Conservation (phyloP, 192 early-diverging fungal genomes). For the Entrophospora sp. region DNA sequence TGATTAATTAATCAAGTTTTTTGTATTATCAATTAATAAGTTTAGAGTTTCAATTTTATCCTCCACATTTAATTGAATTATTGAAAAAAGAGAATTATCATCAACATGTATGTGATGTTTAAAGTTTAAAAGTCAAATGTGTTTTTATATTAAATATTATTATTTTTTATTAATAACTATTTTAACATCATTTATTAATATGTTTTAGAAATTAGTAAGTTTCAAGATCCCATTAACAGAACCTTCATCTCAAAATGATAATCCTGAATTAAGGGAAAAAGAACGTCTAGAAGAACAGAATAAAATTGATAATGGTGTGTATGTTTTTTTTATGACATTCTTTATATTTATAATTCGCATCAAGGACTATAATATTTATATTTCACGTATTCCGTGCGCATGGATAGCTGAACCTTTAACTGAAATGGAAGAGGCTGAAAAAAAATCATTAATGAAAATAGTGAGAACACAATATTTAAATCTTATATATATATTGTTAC, state of each 20-base stretch:
- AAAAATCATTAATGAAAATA: conserved; percentile 39
- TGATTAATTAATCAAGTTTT: background rate
- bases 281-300: conserved; percentile 68
- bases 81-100: conserved; percentile 74
- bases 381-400: background rate
- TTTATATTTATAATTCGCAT: too few relatives aligned
- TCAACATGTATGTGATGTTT: conserved; percentile 48
- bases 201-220: conserved; percentile 63
- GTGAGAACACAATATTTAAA: too few relatives aligned
- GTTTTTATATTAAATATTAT: background rate
- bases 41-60: conserved; percentile 92
- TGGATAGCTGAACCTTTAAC: conserved; percentile 73
- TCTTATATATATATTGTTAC: background rate
- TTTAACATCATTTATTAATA: too few relatives aligned
- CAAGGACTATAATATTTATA: too few relatives aligned
- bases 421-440: conserved; percentile 75
- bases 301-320: conserved; percentile 74
- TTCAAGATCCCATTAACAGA: conserved; percentile 55
- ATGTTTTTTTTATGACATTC: too few relatives aligned
- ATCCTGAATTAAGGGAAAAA: conserved; percentile 44
- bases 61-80: conserved; percentile 63
- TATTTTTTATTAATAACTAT: too few relatives aligned
- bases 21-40: conserved; percentile 30
- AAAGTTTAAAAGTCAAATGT: too few relatives aligned
- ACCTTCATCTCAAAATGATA: conserved; percentile 31